Evolutionary conservation across 331 rosid genomes (phyloP), one percentile per base, ranked within the genome.

Genomic region (Prunus yedoensis): DNA sequence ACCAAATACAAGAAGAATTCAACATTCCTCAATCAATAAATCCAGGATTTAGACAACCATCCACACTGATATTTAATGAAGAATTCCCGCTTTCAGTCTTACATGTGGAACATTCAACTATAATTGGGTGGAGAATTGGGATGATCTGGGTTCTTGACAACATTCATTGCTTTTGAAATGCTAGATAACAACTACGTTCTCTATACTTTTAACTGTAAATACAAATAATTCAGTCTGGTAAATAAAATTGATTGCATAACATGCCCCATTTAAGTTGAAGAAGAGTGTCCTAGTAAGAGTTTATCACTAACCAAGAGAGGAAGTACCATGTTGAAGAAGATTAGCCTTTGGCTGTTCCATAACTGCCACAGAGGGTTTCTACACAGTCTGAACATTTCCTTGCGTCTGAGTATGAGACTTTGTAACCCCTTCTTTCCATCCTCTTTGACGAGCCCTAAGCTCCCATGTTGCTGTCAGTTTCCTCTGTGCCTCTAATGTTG

Each of bases 371-470:
- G 69, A 25, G 23, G 56, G 67, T 70, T 23, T 79, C 78, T 89
- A 91, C 64, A 82, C 73, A 56, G 82, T 79, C 80, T 89, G 93
- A 45, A 88, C 83, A 43, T 81, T 85, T 54, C 88, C 89, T 52
- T 79, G 90, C 21, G 89, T 52, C 80, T 81, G 93, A 38, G 86
- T 59, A 30, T 68, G 82, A 47, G 96, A 88, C 60, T 79, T 88
- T 80, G 87, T 83, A 75, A 71, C 66, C 58, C 91, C 91, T 78
- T 89, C 99, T 79, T 89, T 89, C 99, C 99, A 95, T 69, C 97
- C 99, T 84, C 82, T 90, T 77, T 92, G 97, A 49, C 89, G 96
- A 68, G 99, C 99, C 85, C 99, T 85, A 21, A 78, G 89, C 83
- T 89, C 97, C 99, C 99, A 95, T 83, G 83, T 61, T 8, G 89